Evolutionary conservation across 306 rosid species (phyloP).

Genomic region (Biancaea sappan): DNA sequence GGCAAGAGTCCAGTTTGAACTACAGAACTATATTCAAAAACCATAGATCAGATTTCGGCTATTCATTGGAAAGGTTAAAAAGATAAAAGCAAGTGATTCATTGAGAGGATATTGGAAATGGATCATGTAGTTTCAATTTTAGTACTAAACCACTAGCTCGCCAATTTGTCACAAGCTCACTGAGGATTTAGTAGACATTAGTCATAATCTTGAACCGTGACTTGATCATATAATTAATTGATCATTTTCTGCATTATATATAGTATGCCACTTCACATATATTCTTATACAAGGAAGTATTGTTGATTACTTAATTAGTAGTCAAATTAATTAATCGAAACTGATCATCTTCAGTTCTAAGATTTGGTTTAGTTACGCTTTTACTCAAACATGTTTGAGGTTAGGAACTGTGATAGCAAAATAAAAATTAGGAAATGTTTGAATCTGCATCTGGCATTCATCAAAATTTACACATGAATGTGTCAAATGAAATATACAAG

Average conservation of each 20-base stretch:
- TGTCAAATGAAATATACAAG: constrained; percentile 1
- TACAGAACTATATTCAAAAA: not conserved
- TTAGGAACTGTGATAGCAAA: not conserved
- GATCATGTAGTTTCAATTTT: too few relatives aligned
- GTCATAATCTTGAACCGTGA: not conserved
- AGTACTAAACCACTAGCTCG: not conserved
- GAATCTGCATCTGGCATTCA: constrained; percentile 3
- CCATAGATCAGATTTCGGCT: not conserved
- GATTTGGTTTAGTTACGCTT: too few relatives aligned
- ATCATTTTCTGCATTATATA: not conserved
- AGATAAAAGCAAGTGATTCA: not conserved
- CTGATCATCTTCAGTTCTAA: not conserved
- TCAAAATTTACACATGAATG: constrained; percentile 25
- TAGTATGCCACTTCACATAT: not conserved
- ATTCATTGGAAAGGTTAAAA: not conserved
- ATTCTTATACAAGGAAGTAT: not conserved
- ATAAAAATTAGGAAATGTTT: not conserved
- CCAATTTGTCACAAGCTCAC: too few relatives aligned
- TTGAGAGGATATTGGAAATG: not conserved
- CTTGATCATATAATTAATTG: too few relatives aligned
- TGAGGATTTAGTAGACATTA: too few relatives aligned
- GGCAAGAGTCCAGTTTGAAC: not conserved
- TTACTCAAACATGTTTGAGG: not conserved
- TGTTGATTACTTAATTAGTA: too few relatives aligned
- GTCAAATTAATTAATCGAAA: not conserved